Evolutionary conservation across 805 yeast species (phyloP).

Genomic region (Zygoascus tannicola): DNA sequence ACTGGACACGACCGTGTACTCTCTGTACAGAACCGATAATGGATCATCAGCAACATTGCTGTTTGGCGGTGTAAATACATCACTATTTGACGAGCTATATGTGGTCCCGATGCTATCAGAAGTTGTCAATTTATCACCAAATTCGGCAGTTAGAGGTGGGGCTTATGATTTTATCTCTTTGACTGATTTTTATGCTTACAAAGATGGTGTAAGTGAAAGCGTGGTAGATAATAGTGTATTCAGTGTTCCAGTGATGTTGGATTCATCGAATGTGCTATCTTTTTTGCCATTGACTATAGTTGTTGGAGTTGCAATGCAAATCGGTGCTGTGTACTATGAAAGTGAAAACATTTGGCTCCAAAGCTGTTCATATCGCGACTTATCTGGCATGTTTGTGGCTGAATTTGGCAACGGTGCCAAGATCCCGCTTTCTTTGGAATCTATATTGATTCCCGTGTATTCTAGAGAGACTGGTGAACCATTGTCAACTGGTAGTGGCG

Average conservation of each 20-base stretch:
- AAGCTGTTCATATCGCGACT: slow-evolving; percentile 14
- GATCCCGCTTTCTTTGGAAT: slow-evolving; percentile 16
- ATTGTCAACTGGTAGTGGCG: slow-evolving; percentile 11
- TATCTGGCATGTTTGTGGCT: slow-evolving; percentile 15
- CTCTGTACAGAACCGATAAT: slow-evolving; percentile 6
- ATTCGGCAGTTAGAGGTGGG: background rate
- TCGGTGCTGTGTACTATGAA: slow-evolving; percentile 16
- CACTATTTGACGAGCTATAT: slow-evolving; percentile 13
- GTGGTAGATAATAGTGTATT: slow-evolving; percentile 2
- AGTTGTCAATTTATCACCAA: background rate
- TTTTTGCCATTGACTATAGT: slow-evolving; percentile 17
- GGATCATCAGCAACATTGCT: slow-evolving; percentile 12
- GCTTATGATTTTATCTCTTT: slow-evolving; percentile 12
- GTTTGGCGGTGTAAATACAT: slow-evolving; percentile 20
- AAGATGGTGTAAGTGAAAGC: slow-evolving; percentile 1
- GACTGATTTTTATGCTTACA: slow-evolving; percentile 9
- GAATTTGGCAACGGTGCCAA: slow-evolving; percentile 13
- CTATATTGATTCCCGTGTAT: slow-evolving; percentile 12
- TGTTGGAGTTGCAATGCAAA: slow-evolving; percentile 19
- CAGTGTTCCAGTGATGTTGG: slow-evolving; percentile 17
- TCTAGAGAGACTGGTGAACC: slow-evolving; percentile 11
- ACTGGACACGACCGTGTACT: slow-evolving; percentile 5
- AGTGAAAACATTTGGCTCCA: slow-evolving; percentile 18
- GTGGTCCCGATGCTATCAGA: slow-evolving; percentile 12
- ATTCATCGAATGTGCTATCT: slow-evolving; percentile 14